Evolutionary conservation across 176 grass and related monocot species (phyloP).

Genomic region (Phoenix roebelenii): DNA sequence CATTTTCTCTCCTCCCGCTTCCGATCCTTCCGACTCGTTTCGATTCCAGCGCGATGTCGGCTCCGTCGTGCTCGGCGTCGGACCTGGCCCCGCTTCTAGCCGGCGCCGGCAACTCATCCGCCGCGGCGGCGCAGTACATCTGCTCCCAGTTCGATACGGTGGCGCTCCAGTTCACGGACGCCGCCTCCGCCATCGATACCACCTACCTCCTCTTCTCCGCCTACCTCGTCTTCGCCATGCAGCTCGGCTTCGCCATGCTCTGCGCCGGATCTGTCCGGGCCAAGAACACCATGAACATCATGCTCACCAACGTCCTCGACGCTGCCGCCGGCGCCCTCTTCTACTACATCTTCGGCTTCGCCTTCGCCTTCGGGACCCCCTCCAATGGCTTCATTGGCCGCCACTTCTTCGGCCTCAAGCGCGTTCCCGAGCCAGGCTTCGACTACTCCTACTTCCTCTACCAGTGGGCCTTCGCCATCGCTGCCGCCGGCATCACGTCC

Average conservation of each 20-base stretch:
- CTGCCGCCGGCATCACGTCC: constrained; percentile 30
- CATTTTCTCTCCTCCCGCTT: too few species aligned
- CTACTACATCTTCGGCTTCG: constrained; percentile 34
- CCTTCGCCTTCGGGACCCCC: constrained; percentile 30
- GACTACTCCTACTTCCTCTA: constrained; percentile 34
- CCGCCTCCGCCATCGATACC: constrained; percentile 27
- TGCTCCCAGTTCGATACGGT: constrained; percentile 18
- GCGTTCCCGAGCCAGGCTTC: constrained; percentile 18
- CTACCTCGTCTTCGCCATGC: constrained; percentile 37
- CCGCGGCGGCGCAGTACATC: constrained; percentile 28
- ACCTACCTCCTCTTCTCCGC: constrained; percentile 40
- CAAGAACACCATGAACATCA: constrained; percentile 33
- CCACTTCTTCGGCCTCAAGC: constrained; percentile 28
- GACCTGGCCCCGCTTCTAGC: constrained; percentile 20
- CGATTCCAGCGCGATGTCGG: too few species aligned
- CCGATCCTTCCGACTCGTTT: too few species aligned
- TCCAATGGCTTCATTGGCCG: constrained; percentile 31
- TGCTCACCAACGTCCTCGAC: constrained; percentile 34
- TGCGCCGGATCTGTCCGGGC: constrained; percentile 25
- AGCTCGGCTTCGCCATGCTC: constrained; percentile 38
- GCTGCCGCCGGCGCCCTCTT: constrained; percentile 19
- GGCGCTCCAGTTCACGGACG: constrained; percentile 6
- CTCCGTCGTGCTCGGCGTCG: constrained; percentile 1
- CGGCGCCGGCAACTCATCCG: constrained; percentile 11
- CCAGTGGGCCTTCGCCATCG: constrained; percentile 37